A percentile compares a stretch with the other conserved stretches of the same genome.
Conservation (phyloP, 805 yeast genomes). For the Saccharomyces eubayanus region DNA sequence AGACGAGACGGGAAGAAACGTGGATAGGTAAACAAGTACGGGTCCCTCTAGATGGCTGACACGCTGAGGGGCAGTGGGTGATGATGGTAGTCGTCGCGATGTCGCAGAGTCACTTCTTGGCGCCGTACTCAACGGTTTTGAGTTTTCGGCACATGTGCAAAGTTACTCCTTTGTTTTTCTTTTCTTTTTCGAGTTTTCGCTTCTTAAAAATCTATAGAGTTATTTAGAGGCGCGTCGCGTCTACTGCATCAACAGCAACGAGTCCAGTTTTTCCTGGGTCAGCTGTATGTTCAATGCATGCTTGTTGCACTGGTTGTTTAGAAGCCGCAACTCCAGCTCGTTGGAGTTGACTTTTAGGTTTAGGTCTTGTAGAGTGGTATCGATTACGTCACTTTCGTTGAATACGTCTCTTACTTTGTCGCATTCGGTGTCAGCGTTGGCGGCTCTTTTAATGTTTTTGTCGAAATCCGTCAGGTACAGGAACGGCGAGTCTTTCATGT, state of each 20-base stretch:
- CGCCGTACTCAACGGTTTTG: neutral
- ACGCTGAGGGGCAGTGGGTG: no score
- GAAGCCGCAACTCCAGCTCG: constrained; percentile 22
- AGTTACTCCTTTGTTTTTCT: no score
- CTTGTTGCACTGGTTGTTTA: constrained; percentile 25
- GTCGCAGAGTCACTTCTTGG: neutral
- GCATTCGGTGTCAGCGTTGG: constrained; percentile 7
- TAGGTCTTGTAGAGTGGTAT: constrained; percentile 17
- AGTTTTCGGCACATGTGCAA: neutral
- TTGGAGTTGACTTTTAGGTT: constrained; percentile 14
- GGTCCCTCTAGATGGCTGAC: neutral
- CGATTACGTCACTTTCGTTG: constrained; percentile 17
- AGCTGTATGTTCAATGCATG: constrained; percentile 29
- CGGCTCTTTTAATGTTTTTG: constrained; percentile 3
- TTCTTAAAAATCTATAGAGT: neutral
- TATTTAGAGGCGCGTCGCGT: neutral
- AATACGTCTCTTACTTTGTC: constrained; percentile 13
- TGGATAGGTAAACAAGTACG: neutral
- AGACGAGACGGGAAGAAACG: no score
- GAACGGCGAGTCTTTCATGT: constrained; percentile 16
- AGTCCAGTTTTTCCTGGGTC: constrained; percentile 32
- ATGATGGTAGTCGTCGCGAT: neutral
- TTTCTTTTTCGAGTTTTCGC: neutral
- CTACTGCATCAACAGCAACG: constrained; percentile 14
- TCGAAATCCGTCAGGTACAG: constrained; percentile 18